These are phyloP conservation scores for Amanita polypyramis DNA, from an alignment of 768 basidiomycete species.

Conservation along the genomic window DNA sequence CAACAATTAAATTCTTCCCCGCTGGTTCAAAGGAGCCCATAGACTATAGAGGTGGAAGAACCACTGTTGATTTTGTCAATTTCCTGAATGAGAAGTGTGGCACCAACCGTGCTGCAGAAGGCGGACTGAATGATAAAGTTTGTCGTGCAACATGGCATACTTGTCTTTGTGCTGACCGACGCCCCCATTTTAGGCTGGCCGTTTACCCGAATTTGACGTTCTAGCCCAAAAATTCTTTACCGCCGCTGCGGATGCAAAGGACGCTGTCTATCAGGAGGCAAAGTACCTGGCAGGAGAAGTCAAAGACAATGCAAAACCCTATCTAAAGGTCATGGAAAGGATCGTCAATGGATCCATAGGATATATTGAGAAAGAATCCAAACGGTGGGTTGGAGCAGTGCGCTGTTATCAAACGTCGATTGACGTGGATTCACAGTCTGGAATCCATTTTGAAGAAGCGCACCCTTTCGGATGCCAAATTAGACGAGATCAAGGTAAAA, in stretches of 20 bases:
- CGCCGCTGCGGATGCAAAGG: conserved; percentile 43
- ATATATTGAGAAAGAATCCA: conserved; percentile 80
- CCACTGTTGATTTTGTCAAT: conserved; percentile 63
- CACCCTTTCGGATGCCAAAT: conserved; percentile 62
- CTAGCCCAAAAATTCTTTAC: conserved; percentile 69
- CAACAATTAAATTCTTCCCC: conserved; percentile 94
- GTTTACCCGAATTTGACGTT: conserved; percentile 63
- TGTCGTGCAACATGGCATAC: conserved; percentile 13
- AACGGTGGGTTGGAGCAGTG: conserved; percentile 41
- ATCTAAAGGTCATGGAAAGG: conserved; percentile 88
- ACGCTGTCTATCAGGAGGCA: conserved; percentile 60
- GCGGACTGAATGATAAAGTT: conserved; percentile 65
- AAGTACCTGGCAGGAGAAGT: conserved; percentile 35
- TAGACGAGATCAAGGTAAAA: conserved; percentile 92
- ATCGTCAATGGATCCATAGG: conserved; percentile 54
- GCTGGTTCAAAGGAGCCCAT: conserved; percentile 53
- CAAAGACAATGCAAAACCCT: conserved; percentile 57
- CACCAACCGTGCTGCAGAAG: conserved; percentile 72
- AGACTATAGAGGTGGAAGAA: conserved; percentile 60
- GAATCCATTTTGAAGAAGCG: conserved; percentile 70
- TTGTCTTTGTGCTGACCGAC: conserved; percentile 6
- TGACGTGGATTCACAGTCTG: conserved; percentile 37
- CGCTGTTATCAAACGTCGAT: conserved; percentile 8
- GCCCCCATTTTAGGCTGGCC: conserved; percentile 56
- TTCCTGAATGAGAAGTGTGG: conserved; percentile 86